Evolutionary conservation across 805 yeast genomes (phyloP).

Genomic region (Hanseniaspora singularis): DNA sequence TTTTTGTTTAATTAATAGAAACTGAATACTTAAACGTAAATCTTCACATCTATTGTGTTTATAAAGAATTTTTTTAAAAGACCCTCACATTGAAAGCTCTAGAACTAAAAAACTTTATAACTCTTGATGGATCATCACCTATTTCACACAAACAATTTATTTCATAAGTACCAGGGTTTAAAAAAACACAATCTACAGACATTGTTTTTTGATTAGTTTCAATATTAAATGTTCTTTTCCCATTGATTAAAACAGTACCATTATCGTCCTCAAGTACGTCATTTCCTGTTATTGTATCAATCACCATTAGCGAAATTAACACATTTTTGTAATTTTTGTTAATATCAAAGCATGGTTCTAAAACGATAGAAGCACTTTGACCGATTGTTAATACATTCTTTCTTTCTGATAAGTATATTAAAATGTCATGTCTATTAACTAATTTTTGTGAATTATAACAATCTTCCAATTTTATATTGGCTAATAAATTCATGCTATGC

Average conservation of each 20-base stretch:
- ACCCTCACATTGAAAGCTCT: slow-evolving; percentile 9
- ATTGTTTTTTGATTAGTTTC: not conserved
- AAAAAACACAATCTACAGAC: not conserved
- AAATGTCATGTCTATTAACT: slow-evolving; percentile 9
- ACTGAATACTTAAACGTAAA: not conserved
- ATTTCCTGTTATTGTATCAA: slow-evolving; percentile 13
- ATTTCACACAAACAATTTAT: slow-evolving; percentile 14
- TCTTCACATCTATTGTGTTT: not conserved
- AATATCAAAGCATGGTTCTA: not conserved
- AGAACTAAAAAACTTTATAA: slow-evolving; percentile 7
- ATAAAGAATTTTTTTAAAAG: not conserved
- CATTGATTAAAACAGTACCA: slow-evolving; percentile 12
- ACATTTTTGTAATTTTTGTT: not conserved
- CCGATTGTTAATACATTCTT: not conserved
- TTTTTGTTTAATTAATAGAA: not conserved
- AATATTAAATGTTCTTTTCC: slow-evolving; percentile 12
- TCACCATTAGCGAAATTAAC: slow-evolving; percentile 11
- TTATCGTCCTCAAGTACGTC: slow-evolving; percentile 6
- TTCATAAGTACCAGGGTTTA: slow-evolving; percentile 11
- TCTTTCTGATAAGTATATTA: not conserved
- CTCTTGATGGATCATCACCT: slow-evolving; percentile 13
- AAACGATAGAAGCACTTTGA: not conserved
- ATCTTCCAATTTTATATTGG: slow-evolving; percentile 20
- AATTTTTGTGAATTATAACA: slow-evolving; percentile 13
- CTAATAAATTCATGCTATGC: slow-evolving; percentile 58